These are phyloP conservation scores for Termitomyces sp. DNA, from an alignment of 768 basidiomycete genomes.

Conservation along the genomic window DNA sequence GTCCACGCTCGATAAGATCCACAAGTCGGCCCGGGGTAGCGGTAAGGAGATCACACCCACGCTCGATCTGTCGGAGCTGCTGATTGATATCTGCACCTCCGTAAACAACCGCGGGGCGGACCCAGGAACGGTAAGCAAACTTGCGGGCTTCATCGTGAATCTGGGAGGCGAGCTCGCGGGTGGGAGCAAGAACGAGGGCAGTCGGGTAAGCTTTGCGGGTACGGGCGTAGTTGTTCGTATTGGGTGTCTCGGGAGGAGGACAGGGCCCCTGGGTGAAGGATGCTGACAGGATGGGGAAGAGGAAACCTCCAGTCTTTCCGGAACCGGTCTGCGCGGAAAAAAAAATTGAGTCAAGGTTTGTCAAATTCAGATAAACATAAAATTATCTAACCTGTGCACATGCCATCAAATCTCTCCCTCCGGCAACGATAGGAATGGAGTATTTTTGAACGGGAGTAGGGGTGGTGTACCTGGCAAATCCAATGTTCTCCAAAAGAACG, in stretches of 20 bases:
- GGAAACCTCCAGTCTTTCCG: constrained; percentile 98
- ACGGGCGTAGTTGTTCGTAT: constrained; percentile 51
- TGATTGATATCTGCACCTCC: constrained; percentile 97
- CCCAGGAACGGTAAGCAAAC: constrained; percentile 99
- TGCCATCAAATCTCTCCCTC: constrained; percentile 87
- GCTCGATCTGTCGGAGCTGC: constrained; percentile 91
- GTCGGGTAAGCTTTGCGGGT: constrained; percentile 92
- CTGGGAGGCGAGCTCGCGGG: constrained; percentile 97
- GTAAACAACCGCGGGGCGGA: constrained; percentile 97
- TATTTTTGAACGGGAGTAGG: constrained; percentile 99
- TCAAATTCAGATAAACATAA: background rate
- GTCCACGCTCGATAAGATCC: constrained; percentile 96
- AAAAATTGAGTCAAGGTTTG: constrained; percentile 6
- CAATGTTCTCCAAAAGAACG: constrained; percentile 93
- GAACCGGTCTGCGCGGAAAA: constrained; percentile 79
- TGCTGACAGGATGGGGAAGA: constrained; percentile 97
- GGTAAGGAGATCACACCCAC: constrained; percentile 93
- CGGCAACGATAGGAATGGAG: constrained; percentile 96
- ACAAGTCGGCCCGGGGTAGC: constrained; percentile 98
- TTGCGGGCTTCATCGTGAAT: constrained; percentile 99
- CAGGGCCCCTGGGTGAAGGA: constrained; percentile 82
- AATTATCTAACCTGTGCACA: constrained; percentile 71
- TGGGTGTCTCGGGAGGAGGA: constrained; percentile 53
- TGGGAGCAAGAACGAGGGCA: constrained; percentile 95
- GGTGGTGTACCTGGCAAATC: constrained; percentile 85